A percentile compares a stretch with the other conserved stretches of the same genome.
Evolutionary conservation across 441 rosid genomes (phyloP).

Genomic region (Jatropha multifida): DNA sequence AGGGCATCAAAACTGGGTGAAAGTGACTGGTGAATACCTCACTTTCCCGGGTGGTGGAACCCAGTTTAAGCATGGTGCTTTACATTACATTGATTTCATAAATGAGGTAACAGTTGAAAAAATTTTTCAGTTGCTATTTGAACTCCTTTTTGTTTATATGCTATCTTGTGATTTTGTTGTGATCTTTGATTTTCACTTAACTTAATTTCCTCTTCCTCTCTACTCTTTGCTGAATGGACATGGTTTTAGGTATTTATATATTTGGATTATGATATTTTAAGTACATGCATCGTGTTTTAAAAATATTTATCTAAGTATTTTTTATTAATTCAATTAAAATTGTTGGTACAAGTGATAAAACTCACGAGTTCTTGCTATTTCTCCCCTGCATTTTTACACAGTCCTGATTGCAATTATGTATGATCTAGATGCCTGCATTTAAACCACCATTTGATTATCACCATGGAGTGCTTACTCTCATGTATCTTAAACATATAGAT

Average conservation of each 20-base stretch:
- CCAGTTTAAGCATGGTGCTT: constrained; percentile 96
- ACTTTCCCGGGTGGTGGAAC: constrained; percentile 99
- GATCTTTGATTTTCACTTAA: not conserved
- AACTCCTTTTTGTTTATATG: constrained; percentile 7
- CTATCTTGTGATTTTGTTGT: not conserved
- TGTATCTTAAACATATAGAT: not conserved
- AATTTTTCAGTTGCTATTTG: constrained; percentile 12
- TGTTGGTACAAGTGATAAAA: not conserved
- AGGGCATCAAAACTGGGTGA: constrained; percentile 99
- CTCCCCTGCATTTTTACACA: not conserved
- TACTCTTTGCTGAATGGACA: not conserved
- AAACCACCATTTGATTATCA: not conserved
- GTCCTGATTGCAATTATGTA: not conserved
- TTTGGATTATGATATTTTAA: not conserved
- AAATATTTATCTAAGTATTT: not conserved
- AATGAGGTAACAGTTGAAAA: constrained; percentile 51
- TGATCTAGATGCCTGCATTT: not conserved
- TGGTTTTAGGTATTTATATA: not conserved
- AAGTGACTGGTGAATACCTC: constrained; percentile 82
- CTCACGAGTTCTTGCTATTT: not conserved
- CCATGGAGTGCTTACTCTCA: not conserved
- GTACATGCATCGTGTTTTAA: not conserved
- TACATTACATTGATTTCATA: constrained; percentile 92
- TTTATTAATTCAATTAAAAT: not conserved
- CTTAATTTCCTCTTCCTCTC: not conserved